Evolutionary conservation across 306 rosid genomes (phyloP).

Genomic region (Betula pendula): DNA sequence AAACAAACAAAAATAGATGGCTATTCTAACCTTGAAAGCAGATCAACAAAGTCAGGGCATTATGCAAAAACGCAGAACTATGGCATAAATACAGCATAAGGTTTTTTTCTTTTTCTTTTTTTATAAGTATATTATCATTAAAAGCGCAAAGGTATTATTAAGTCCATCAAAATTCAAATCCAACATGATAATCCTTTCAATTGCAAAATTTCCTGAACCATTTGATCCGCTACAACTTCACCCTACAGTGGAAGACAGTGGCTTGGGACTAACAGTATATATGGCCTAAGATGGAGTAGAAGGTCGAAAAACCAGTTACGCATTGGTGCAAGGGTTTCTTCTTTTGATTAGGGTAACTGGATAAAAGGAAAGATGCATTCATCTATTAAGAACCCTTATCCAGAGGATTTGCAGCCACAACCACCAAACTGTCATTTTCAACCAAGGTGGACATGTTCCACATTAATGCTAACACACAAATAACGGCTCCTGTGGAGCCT

Average conservation of each 20-base stretch:
- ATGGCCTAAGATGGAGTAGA: background rate
- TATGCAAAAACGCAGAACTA: constrained; percentile 7
- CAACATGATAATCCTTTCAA: background rate
- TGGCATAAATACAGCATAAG: constrained; percentile 9
- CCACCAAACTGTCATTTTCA: constrained; percentile 11
- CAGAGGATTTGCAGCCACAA: constrained; percentile 8
- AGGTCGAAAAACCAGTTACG: constrained; percentile 21
- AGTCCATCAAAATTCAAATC: constrained; percentile 10
- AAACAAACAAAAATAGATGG: background rate
- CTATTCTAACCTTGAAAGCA: background rate
- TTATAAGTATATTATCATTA: no score
- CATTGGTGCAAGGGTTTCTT: background rate
- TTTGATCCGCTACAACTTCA: background rate
- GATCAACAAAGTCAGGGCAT: constrained; percentile 4
- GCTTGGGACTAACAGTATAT: constrained; percentile 20
- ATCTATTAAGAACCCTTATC: constrained; percentile 7
- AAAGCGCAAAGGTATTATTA: no score
- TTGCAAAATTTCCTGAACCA: constrained; percentile 2
- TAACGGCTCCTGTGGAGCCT: constrained; percentile 3
- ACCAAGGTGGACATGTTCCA: constrained; percentile 22
- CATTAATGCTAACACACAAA: constrained; percentile 18
- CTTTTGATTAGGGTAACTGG: constrained; percentile 11
- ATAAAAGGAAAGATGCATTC: background rate
- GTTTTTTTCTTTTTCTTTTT: no score
- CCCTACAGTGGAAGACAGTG: background rate